Conservation (phyloP, 116 monocot species). For the Posidonia oceanica region DNA sequence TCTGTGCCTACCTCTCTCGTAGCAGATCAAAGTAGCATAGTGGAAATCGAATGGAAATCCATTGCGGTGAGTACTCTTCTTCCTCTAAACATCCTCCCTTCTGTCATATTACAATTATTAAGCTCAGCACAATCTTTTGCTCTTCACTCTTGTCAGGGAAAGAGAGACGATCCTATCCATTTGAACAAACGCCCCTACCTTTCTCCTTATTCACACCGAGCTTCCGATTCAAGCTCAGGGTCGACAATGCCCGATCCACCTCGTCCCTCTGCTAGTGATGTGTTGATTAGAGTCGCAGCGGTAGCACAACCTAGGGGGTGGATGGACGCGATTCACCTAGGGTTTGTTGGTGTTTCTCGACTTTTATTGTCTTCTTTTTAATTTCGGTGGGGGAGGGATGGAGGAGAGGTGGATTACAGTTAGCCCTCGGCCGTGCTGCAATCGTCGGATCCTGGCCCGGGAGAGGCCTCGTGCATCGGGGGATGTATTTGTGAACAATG, state of each 20-base stretch:
- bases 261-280: not conserved
- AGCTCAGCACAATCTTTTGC: no score
- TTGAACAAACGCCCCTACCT: no score
- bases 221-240: no score
- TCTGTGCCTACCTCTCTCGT: no score
- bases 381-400: slow-evolving; percentile 10
- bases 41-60: no score
- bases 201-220: no score
- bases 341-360: not conserved
- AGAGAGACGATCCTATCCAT: no score
- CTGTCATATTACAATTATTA: no score
- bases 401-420: slow-evolving; percentile 39
- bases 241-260: not conserved
- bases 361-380: not conserved
- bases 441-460: slow-evolving; percentile 40
- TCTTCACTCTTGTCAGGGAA: no score
- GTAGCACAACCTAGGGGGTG: not conserved
- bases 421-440: slow-evolving; percentile 54
- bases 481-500: slow-evolving; percentile 44
- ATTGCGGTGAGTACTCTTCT: no score
- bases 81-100: no score
- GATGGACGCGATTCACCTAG: not conserved
- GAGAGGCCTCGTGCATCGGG: slow-evolving; percentile 26
- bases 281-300: not conserved
- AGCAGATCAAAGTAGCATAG: no score